A percentile compares a stretch with the other conserved stretches of the same genome.
phyloP scores from a whole-genome alignment of 1,284 basidiomycete genomes.

The Malassezia arunalokei region DNA sequence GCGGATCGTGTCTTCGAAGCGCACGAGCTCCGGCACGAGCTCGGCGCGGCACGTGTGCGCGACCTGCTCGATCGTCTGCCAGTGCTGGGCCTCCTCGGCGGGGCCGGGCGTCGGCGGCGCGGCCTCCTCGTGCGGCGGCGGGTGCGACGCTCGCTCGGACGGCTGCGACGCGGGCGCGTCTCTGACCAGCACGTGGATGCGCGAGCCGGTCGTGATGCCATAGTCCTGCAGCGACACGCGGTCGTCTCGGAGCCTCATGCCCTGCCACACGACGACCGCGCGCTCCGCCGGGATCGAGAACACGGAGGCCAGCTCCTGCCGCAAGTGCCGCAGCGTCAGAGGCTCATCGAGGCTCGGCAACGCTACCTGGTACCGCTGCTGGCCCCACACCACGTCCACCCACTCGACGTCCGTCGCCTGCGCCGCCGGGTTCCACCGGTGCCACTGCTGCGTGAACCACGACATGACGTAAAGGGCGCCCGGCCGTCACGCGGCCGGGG shows the following conservation, averaged over 20 bases:
- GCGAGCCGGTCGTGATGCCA: conserved; percentile 29
- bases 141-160: not conserved
- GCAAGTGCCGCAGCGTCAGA: conserved; percentile 30
- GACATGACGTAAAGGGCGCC: conserved; percentile 22
- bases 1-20: conserved; percentile 23
- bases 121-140: not conserved
- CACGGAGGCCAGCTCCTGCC: conserved; percentile 28
- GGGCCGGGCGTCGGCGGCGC: not conserved
- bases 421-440: conserved; percentile 18
- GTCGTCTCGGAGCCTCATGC: conserved; percentile 37
- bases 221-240: conserved; percentile 27
- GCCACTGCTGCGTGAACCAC: conserved; percentile 45
- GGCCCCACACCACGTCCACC: conserved; percentile 34
- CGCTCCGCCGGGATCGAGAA: conserved; percentile 31
- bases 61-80: conserved; percentile 28
- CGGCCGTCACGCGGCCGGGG: not conserved
- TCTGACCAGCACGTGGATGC: conserved; percentile 10
- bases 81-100: conserved; percentile 19
- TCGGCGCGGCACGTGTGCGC: conserved; percentile 17
- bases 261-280: conserved; percentile 31
- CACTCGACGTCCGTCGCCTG: conserved; percentile 5
- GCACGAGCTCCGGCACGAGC: conserved; percentile 30
- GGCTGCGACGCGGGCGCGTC: not conserved
- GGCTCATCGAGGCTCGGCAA: conserved; percentile 19
- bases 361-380: conserved; percentile 30